phyloP scores from a whole-genome alignment of 2,329 filamentous ascomycete species.

The Monilinia vaccinii-corymbosi region DNA sequence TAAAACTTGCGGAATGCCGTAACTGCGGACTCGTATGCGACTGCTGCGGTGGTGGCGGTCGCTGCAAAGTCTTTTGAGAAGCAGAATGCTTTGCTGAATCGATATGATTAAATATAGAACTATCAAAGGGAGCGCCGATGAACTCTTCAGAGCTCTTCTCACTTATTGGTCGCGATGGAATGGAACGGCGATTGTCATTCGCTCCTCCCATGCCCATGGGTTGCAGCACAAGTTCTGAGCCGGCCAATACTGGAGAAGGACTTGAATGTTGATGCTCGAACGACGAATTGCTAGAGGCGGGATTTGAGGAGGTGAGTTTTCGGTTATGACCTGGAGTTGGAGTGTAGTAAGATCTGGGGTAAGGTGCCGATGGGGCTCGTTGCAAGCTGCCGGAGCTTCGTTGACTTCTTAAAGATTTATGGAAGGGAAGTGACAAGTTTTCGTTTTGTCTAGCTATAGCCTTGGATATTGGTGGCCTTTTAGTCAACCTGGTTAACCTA shows the following conservation, averaged over 20 bases:
- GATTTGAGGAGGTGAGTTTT: slow-evolving; percentile 37
- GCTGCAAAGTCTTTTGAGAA: slow-evolving; percentile 30
- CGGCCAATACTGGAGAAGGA: slow-evolving; percentile 25
- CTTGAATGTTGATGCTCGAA: slow-evolving; percentile 26
- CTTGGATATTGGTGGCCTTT: slow-evolving; percentile 37
- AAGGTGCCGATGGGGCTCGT: slow-evolving; percentile 50
- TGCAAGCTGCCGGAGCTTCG: slow-evolving; percentile 54
- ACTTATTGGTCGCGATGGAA: slow-evolving; percentile 34
- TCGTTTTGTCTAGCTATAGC: slow-evolving; percentile 40
- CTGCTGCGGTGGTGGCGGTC: slow-evolving; percentile 36
- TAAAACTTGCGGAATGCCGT: slow-evolving; percentile 58
- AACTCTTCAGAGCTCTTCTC: slow-evolving; percentile 47
- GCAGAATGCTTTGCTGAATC: slow-evolving; percentile 35
- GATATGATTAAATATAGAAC: slow-evolving; percentile 51
- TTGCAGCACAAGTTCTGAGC: slow-evolving; percentile 19
- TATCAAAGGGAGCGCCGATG: slow-evolving; percentile 57
- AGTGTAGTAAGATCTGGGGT: slow-evolving; percentile 28
- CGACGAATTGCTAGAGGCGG: slow-evolving; percentile 33
- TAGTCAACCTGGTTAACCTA: slow-evolving; percentile 49
- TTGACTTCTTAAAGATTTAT: slow-evolving; percentile 46
- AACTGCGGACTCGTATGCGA: slow-evolving; percentile 48
- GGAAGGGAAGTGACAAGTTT: slow-evolving; percentile 30
- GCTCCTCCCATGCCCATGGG: slow-evolving; percentile 16
- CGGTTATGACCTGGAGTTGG: slow-evolving; percentile 30
- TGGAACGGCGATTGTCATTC: slow-evolving; percentile 28